Evolutionary conservation across 208 protist genomes (phyloP), one percentile per base, ranked within the genome.

Genomic region (Crithidia expoeki): DNA sequence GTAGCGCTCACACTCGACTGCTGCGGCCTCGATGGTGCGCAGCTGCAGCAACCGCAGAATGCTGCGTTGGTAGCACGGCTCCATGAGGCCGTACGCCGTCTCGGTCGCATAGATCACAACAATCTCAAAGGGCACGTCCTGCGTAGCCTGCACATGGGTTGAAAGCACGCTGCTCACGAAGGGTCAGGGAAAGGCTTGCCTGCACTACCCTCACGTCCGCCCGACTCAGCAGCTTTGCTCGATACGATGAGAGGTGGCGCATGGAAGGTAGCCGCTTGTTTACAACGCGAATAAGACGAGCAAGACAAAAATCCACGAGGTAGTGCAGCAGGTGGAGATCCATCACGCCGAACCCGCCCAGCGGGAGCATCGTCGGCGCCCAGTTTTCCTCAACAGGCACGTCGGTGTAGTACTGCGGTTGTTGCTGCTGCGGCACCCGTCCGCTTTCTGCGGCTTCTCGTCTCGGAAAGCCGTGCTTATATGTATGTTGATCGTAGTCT

Each of bases 51-150:
- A 44, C 17, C 78, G 75, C 38, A 85, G 49, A 19, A 95, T 83
- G 28, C 86, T 93, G 60, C 95, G 79, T 5, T 90, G 73, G 78
- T 98, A 93, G 16, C 84, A 67, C 19, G 63, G 28, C 11, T 87
- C 76, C 9, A 76, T 58, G 58, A 97, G 88, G 30, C 90, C 79
- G 64, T 93, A 97, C 68, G 88, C 81, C 33, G 92, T 98, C 71
- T 97, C 91, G 36, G 69, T 91, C 17, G 97, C 96, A 30, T 91
- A 68, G 77, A 98, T 95, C 67, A 98, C 74, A 27, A 98, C 84
- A 63, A 80, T 83, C 56, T 92, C 80, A 32, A 28, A 53, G 17
- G 40, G 63, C 62, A 21, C 47, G 23, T 38, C 34, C 3, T 49
- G 17, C 0, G 56, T 30, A 12, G 19, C 40, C 44, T 55, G 46